These are phyloP conservation scores for Remersonia thermophila DNA, from an alignment of 2,329 filamentous ascomycete genomes.

Conservation along the genomic window DNA sequence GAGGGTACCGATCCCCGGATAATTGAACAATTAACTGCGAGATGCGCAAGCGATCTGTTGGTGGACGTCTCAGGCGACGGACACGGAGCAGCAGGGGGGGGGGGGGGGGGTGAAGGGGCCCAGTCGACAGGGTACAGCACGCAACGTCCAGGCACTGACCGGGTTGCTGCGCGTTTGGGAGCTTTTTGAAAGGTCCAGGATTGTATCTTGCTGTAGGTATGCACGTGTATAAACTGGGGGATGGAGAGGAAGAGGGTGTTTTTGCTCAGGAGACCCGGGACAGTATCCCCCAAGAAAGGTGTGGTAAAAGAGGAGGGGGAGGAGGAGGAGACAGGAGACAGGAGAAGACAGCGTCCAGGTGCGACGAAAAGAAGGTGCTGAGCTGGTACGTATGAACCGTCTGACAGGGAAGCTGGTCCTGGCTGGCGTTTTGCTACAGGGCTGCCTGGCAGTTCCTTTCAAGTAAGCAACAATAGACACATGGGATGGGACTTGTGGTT, in stretches of 20 bases:
- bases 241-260: background rate
- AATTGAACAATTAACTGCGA: slow-evolving; percentile 17
- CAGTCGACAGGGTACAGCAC: slow-evolving; percentile 7
- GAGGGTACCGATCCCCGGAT: slow-evolving; percentile 16
- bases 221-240: background rate
- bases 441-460: too few species aligned
- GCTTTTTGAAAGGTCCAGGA: too few species aligned
- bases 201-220: slow-evolving; percentile 2
- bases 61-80: slow-evolving; percentile 6
- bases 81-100: slow-evolving; percentile 1
- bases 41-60: slow-evolving; percentile 16
- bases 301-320: too few species aligned
- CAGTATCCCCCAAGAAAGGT: too few species aligned
- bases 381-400: background rate
- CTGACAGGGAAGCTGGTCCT: background rate
- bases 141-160: slow-evolving; percentile 8
- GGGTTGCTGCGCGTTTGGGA: slow-evolving; percentile 10
- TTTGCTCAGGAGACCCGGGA: too few species aligned
- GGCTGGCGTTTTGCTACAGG: too few species aligned
- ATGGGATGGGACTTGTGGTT: too few species aligned
- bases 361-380: too few species aligned
- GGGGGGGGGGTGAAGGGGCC: background rate
- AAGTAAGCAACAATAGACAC: too few species aligned
- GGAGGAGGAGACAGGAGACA: too few species aligned
- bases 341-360: too few species aligned